Evolutionary conservation across 495 filamentous ascomycete species (phyloP), one percentile per base, ranked within the genome.

Genomic region (Podospora tetraspora): DNA sequence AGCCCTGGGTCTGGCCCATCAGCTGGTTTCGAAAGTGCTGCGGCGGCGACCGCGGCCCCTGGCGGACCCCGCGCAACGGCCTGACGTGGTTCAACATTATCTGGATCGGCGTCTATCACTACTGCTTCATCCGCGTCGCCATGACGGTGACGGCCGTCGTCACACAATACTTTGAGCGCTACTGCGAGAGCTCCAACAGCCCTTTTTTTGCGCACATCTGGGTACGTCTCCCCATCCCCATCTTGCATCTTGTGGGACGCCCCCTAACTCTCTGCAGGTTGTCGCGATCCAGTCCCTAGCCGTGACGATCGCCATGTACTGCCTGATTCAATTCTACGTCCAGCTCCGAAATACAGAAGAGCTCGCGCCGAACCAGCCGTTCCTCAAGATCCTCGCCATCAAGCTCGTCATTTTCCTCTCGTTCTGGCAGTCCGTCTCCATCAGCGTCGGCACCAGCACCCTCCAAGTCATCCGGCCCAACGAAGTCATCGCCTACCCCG

Each of bases 71-170:
- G 10, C 84, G 85, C 68, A 96, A 89, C 78, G 93, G 93, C 1
- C 80, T 97, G 79, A 97, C 93, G 2, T 95, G 93, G 93, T 97
- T 96, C 77, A 97, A 97, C 73, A 87, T 97, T 29, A 84, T 97
- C 69, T 97, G 92, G 92, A 83, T 91, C 27, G 87, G 89, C 57
- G 83, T 97, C 37, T 97, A 94, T 75, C 93, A 96, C 71, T 97
- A 97, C 76, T 96, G 93, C 79, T 87, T 95, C 73, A 87, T 96
- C 63, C 86, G 92, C 58, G 88, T 96, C n/a, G 80, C 90, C 65
- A 91, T 93, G 86, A 96, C 93, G 21, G 83, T 95, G 22, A 86
- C 91, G 19, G 89, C 93, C 3, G 90, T 95, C 27, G 74, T 89
- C 37, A 89, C 91, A 0, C 88, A 97, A 73, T 83, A 86, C 56